These are phyloP conservation scores for Botrytis aclada DNA, from an alignment of 2,329 filamentous ascomycete genomes.

Conservation along the genomic window DNA sequence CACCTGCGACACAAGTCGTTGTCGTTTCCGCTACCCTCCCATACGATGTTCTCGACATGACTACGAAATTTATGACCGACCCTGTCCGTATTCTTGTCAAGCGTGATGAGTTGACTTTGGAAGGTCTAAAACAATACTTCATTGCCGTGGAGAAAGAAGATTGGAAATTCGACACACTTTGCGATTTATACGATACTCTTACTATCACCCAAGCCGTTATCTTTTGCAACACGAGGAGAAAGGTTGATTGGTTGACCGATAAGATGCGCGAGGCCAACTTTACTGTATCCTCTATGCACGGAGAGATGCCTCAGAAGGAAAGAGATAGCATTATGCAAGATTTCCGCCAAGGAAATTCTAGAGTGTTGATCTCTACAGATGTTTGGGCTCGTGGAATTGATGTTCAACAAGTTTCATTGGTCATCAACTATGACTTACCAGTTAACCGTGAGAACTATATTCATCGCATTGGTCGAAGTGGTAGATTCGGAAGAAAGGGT, in stretches of 20 bases:
- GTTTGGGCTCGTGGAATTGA: conserved; percentile 98
- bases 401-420: conserved; percentile 94
- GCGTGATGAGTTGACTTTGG: conserved; percentile 96
- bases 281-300: conserved; percentile 97
- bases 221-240: conserved; percentile 98
- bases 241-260: conserved; percentile 99
- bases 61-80: conserved; percentile 99
- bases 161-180: conserved; percentile 99
- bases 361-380: conserved; percentile 95
- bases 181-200: conserved; percentile 96
- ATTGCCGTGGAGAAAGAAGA: conserved; percentile 99
- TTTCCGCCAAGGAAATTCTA: conserved; percentile 92
- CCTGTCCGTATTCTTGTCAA: conserved; percentile 95
- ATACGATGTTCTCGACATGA: conserved; percentile 98
- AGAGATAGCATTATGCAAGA: conserved; percentile 99
- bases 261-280: conserved; percentile 99
- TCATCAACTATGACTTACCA: conserved; percentile 98
- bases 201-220: conserved; percentile 99
- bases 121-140: conserved; percentile 98
- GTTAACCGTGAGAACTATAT: conserved; percentile 99
- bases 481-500: conserved; percentile 95
- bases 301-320: conserved; percentile 98
- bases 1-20: conserved; percentile 96
- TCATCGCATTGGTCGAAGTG: conserved; percentile 93
- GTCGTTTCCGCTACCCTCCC: conserved; percentile 95